These are phyloP conservation scores for Aphanomyces euteiches DNA, from an alignment of 352 stramenopile genomes.

Conservation along the genomic window DNA sequence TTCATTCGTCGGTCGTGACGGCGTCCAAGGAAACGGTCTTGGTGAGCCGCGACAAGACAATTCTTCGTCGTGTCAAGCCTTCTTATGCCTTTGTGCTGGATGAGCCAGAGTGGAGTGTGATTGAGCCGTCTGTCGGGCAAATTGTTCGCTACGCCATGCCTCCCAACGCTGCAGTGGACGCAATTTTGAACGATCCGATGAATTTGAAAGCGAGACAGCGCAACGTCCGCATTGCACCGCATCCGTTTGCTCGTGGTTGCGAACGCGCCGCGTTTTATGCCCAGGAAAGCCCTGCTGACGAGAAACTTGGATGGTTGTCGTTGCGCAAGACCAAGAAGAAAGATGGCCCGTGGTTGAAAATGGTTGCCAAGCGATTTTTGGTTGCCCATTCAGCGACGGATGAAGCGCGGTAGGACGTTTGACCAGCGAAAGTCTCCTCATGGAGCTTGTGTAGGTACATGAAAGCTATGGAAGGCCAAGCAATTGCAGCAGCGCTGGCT, in stretches of 20 bases:
- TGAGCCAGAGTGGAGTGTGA: no score
- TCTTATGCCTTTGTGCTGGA: no score
- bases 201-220: slow-evolving; percentile 26
- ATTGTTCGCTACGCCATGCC: no score
- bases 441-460: slow-evolving; percentile 36
- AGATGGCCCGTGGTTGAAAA: slow-evolving; percentile 11
- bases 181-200: not conserved
- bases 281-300: slow-evolving; percentile 28
- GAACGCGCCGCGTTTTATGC: slow-evolving; percentile 40
- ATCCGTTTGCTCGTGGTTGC: slow-evolving; percentile 42
- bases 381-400: slow-evolving; percentile 4
- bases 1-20: slow-evolving; percentile 36
- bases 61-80: not conserved
- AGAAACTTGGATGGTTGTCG: no score
- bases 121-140: no score
- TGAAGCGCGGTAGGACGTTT: slow-evolving; percentile 16
- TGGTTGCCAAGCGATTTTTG: slow-evolving; percentile 45
- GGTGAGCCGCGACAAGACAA: slow-evolving; percentile 34
- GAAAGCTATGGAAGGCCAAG: slow-evolving; percentile 41
- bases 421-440: no score
- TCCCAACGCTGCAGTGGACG: no score
- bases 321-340: no score
- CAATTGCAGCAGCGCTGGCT: slow-evolving; percentile 42
- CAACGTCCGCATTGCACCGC: slow-evolving; percentile 37
- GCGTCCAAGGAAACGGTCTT: slow-evolving; percentile 37